Evolutionary conservation across 225 moss, liverwort and hornwort genomes (phyloP), one percentile per base, ranked within the genome.

Genomic region (Physcomitrium patens): DNA sequence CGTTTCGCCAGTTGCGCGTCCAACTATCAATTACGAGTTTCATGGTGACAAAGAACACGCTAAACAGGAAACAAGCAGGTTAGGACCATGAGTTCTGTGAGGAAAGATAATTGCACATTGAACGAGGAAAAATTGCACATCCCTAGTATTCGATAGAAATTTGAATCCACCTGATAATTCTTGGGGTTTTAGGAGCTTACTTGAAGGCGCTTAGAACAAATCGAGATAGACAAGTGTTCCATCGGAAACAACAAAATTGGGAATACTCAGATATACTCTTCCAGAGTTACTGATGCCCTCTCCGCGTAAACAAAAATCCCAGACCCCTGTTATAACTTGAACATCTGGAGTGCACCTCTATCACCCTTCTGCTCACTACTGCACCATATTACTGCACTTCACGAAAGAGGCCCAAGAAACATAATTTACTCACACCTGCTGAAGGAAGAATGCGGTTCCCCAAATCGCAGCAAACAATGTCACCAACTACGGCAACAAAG

Each of bases 41-140:
- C 42, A 70, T 61, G 75, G 43, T 44, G 44, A 9, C 24, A 23
- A 55, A 11, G 67, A 71, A 45, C 11, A 58, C 22, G 41, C 76
- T 65, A 51, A 65, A 0, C 61, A 73, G 3, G 37, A 56, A 69
- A 46, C 60, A 51, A 65, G 61, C 15, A 19, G 0, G 15, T 57
- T n/a, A 5, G 8, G 64, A 43, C 43, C 8, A 37, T 37, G 31
- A 64, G 20, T 22, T 54, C 53, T 51, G 18, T n/a, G 45, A 65
- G 22, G 65, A 57, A n/a, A 31, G 54, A 54, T 7, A 54, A 9
- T 43, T 23, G 46, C 2, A n/a, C 12, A n/a, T 37, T 16, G 15
- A 52, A 15, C 51, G 19, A 15, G 28, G 7, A 5, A 28, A 27
- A 14, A 9, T 44, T 43, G 42, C 50, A 18, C 28, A 70, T 19